Evolutionary conservation across 2,329 filamentous ascomycete genomes (phyloP).

Genomic region (Fusarium lateritium): DNA sequence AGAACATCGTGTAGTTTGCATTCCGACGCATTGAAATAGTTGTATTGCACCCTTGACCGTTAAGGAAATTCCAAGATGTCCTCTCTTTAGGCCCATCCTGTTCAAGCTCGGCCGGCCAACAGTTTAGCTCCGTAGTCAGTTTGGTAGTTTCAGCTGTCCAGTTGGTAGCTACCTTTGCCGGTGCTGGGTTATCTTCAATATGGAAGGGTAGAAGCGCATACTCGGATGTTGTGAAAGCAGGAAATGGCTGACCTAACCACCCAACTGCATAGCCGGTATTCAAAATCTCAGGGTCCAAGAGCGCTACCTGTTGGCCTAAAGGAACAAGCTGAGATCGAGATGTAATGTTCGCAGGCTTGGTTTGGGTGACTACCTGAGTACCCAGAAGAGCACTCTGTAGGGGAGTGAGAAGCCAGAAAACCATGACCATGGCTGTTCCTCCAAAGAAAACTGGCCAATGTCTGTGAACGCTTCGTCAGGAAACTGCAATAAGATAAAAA

Average conservation of each 20-base stretch:
- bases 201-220: slow-evolving; percentile 62
- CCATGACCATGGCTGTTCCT: slow-evolving; percentile 62
- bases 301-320: slow-evolving; percentile 31
- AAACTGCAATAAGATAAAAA: too few species aligned
- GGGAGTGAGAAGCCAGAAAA: slow-evolving; percentile 70
- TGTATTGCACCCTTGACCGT: slow-evolving; percentile 57
- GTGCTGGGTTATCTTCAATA: slow-evolving; percentile 4
- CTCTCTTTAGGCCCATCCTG: neutral
- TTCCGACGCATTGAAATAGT: slow-evolving; percentile 25
- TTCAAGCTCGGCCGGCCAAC: slow-evolving; percentile 53
- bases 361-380: slow-evolving; percentile 49
- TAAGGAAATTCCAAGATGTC: slow-evolving; percentile 50
- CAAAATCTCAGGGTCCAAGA: slow-evolving; percentile 56
- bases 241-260: slow-evolving; percentile 62
- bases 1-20: slow-evolving; percentile 53
- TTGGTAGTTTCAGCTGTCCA: slow-evolving; percentile 51
- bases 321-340: slow-evolving; percentile 38
- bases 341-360: neutral
- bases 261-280: slow-evolving; percentile 62
- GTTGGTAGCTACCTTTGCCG: slow-evolving; percentile 34
- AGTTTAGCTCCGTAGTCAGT: slow-evolving; percentile 56
- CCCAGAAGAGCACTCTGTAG: slow-evolving; percentile 70
- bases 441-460: slow-evolving; percentile 69
- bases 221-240: slow-evolving; percentile 59
- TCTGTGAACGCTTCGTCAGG: too few species aligned